Base-by-base conservation (phyloP, 768 basidiomycete species). In the Calocybe gangraenosa region DNA sequence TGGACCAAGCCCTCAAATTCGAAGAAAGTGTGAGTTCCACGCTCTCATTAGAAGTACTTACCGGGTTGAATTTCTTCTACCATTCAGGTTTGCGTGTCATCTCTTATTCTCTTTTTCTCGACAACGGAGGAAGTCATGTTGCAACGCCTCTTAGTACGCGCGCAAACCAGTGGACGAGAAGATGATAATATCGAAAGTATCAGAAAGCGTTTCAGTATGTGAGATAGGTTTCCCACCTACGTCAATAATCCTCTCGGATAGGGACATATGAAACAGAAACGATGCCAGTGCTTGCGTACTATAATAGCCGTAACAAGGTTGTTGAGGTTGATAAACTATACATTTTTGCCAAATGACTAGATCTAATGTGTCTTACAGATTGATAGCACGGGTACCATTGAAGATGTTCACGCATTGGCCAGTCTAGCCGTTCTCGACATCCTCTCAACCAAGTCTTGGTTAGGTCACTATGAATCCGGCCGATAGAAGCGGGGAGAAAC, bases 131-230 rank as follows among this genome's bases (percentile, higher is more conserved):
- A 89, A 38, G 84, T 92, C 52, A 90, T 98, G 85, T 75, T 87
- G 21, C 65, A 74, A 51, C 87, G 96, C 42, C 73, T 99, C 47
- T 73, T 94, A 41, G 86, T 93, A 64, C 82, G 96, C 18, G 86
- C 85, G 19, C 86, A 97, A 74, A 98, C 94, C 0, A 91, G 87
- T 44, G 95, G 96, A 13, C 76, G 96, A 11, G 94, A 92, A 58
- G 96, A 99, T 57, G 96, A 99, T 62, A 99, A 99, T 60, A 72
- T 70, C 10, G 92, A 95, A 64, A 92, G 84, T 62, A 95, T 99
- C 67, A 86, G 79, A 69, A 99, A 98, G 67, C 87, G 96, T n/a
- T 97, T 98, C 72, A 71, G 93, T 88, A 60, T 15, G 84, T 74
- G 10, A 6, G 37, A 22, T 19, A 15, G 11, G 23, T 8, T 18